These are phyloP conservation scores for Capillidium heterosporum DNA, from an alignment of 371 early-diverging fungal species.

Conservation along the genomic window DNA sequence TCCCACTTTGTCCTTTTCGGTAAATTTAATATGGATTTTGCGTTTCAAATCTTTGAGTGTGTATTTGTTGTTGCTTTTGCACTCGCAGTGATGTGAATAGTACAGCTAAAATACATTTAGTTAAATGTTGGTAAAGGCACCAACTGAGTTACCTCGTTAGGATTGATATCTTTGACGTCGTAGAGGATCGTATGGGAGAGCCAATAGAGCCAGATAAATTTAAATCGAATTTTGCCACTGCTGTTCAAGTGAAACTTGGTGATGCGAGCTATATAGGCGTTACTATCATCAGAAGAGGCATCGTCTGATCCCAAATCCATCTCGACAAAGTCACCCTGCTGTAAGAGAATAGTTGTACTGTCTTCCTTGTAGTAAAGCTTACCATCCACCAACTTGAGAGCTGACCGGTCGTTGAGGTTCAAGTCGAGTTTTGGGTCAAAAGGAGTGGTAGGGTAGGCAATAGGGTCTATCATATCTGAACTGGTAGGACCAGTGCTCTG, in stretches of 20 bases:
- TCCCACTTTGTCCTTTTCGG: neutral
- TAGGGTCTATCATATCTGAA: too few species aligned
- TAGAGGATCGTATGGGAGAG: slow-evolving; percentile 6
- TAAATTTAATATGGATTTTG: slow-evolving; percentile 7
- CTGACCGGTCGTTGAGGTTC: neutral
- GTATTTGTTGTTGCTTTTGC: neutral
- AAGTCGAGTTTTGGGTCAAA: neutral
- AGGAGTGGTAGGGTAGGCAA: neutral
- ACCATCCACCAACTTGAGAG: neutral
- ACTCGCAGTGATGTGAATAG: slow-evolving; percentile 10
- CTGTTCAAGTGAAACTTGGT: neutral
- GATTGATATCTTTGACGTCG: neutral
- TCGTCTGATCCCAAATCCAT: neutral
- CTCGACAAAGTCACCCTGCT: slow-evolving; percentile 8
- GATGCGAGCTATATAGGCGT: neutral
- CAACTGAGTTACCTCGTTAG: neutral
- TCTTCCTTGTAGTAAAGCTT: neutral
- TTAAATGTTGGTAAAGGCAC: neutral
- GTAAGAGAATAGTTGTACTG: neutral
- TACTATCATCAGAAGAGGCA: neutral
- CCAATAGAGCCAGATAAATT: slow-evolving; percentile 9
- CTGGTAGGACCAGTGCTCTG: neutral
- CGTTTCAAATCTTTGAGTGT: slow-evolving; percentile 3
- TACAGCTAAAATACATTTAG: slow-evolving; percentile 1
- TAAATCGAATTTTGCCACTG: neutral